Percentiles rank a stretch among this genome's conserved stretches.
phyloP scores from a whole-genome alignment of 345 rosid species.

The Viola odorata region DNA sequence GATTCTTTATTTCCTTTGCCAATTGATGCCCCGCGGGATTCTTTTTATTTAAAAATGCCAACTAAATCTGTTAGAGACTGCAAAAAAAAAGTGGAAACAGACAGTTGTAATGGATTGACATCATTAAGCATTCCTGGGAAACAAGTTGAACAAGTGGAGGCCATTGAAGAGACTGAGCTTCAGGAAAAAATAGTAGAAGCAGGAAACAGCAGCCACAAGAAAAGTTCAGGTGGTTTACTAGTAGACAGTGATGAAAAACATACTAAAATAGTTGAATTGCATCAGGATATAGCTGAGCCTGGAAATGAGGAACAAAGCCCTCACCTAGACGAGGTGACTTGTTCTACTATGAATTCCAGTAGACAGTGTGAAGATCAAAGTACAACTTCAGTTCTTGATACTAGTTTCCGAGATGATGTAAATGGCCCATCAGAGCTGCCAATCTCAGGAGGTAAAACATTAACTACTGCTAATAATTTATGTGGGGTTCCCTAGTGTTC shows the following conservation, averaged over 20 bases:
- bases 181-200: slow-evolving; percentile 8
- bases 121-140: slow-evolving; percentile 14
- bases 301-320: slow-evolving; percentile 10
- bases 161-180: slow-evolving; percentile 21
- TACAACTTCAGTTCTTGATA: slow-evolving; percentile 22
- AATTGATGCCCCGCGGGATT: slow-evolving; percentile 34
- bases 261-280: slow-evolving; percentile 3
- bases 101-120: slow-evolving; percentile 3
- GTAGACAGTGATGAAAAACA: slow-evolving; percentile 11
- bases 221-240: slow-evolving; percentile 10
- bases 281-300: slow-evolving; percentile 15
- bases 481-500: too few relatives aligned
- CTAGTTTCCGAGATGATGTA: slow-evolving; percentile 11
- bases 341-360: slow-evolving; percentile 12
- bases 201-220: slow-evolving; percentile 7
- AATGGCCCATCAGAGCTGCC: slow-evolving; percentile 3
- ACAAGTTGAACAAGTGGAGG: slow-evolving; percentile 19
- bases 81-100: slow-evolving; percentile 1
- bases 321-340: slow-evolving; percentile 26
- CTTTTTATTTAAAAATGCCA: slow-evolving; percentile 20
- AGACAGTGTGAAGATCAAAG: slow-evolving; percentile 17
- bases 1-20: slow-evolving; percentile 54
- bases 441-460: slow-evolving; percentile 27
- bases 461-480: too few relatives aligned
- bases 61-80: slow-evolving; percentile 8